Evolutionary conservation across 768 basidiomycete genomes (phyloP).

Genomic region (Xanthoconium stramineum): DNA sequence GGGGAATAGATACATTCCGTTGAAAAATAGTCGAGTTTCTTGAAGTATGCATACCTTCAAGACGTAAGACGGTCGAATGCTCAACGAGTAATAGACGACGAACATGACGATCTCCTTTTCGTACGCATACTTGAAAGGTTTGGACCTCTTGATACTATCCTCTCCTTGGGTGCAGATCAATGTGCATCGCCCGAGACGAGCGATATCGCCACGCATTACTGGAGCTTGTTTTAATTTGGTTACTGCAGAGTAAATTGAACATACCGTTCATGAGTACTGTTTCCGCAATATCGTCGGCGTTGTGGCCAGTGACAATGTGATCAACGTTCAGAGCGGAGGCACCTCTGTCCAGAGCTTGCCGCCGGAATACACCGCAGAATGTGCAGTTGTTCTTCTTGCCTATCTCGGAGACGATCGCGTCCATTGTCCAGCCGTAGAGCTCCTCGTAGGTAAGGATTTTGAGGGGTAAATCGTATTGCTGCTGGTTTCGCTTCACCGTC

Average conservation of each 20-base stretch:
- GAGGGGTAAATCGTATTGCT: slow-evolving; percentile 91
- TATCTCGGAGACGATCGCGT: slow-evolving; percentile 88
- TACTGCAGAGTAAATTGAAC: slow-evolving; percentile 27
- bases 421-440: slow-evolving; percentile 99
- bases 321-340: slow-evolving; percentile 86
- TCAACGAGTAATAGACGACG: slow-evolving; percentile 20
- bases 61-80: slow-evolving; percentile 7
- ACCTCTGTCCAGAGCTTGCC: slow-evolving; percentile 95
- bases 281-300: slow-evolving; percentile 98
- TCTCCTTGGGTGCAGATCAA: slow-evolving; percentile 94
- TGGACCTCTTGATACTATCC: slow-evolving; percentile 93
- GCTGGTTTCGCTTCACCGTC: slow-evolving; percentile 97
- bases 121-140: slow-evolving; percentile 99
- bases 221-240: background rate
- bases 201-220: slow-evolving; percentile 99
- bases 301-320: slow-evolving; percentile 98
- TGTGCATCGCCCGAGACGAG: slow-evolving; percentile 90
- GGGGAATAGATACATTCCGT: slow-evolving; percentile 99
- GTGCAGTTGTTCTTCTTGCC: slow-evolving; percentile 99
- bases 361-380: slow-evolving; percentile 96
- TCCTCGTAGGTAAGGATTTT: slow-evolving; percentile 96
- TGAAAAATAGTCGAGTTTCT: slow-evolving; percentile 98
- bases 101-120: slow-evolving; percentile 99
- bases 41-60: slow-evolving; percentile 95
- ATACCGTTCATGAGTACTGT: slow-evolving; percentile 98